Conservation (phyloP, 495 filamentous ascomycete genomes). For the Talaromyces thailandensis region DNA sequence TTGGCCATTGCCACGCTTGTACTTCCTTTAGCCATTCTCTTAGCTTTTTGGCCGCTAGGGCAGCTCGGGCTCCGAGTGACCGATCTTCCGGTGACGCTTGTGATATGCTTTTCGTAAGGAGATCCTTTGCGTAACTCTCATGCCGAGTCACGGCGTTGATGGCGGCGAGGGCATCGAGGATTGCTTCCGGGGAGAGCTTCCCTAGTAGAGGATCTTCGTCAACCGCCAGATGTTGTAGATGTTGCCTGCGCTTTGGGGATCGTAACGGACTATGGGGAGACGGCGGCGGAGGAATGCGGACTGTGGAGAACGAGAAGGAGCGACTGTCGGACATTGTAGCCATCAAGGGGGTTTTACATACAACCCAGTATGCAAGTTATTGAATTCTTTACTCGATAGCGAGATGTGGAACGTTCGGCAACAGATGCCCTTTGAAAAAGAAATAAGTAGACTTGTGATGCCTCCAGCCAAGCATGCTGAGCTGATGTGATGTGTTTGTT, state of each 20-base stretch:
- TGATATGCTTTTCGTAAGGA: conserved; percentile 57
- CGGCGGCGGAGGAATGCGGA: conserved; percentile 6
- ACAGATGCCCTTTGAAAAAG: neutral
- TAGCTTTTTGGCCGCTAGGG: conserved; percentile 64
- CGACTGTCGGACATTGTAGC: conserved; percentile 1
- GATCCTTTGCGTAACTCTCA: conserved; percentile 34
- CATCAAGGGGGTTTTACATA: neutral
- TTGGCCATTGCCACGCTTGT: conserved; percentile 65
- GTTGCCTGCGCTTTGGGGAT: conserved; percentile 16
- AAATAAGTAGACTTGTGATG: neutral
- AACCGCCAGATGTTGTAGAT: conserved; percentile 9
- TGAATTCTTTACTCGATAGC: neutral
- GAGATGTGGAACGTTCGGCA: neutral
- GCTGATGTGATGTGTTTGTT: neutral
- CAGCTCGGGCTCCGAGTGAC: conserved; percentile 64
- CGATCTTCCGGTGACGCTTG: conserved; percentile 57
- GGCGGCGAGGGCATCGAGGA: conserved; percentile 42
- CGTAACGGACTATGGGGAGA: conserved; percentile 19
- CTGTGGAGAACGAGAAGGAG: conserved; percentile 4
- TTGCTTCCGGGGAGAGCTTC: conserved; percentile 46
- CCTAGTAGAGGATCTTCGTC: conserved; percentile 41
- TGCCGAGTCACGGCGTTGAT: conserved; percentile 47
- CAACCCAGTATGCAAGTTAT: neutral
- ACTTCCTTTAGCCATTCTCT: conserved; percentile 72
- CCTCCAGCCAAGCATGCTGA: conserved; percentile 7